These are phyloP conservation scores for Ophiostoma novo-ulmi DNA, from an alignment of 2,329 filamentous ascomycete species.

Conservation along the genomic window DNA sequence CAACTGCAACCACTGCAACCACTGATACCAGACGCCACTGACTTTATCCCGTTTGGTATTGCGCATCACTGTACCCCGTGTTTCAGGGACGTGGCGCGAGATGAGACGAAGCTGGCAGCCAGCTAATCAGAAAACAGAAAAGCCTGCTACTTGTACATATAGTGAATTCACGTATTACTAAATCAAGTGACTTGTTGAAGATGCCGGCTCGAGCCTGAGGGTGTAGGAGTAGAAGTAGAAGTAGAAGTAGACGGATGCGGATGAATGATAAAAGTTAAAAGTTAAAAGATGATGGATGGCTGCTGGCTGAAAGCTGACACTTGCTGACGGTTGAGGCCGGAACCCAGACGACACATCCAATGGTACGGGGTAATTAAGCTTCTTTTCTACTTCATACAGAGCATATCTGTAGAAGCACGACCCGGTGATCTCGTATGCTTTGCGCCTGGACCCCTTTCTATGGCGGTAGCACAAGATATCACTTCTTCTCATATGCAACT, in stretches of 20 bases:
- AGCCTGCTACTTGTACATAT: too few relatives aligned
- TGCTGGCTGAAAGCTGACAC: not conserved
- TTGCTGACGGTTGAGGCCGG: constrained; percentile 1
- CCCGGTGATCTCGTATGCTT: not conserved
- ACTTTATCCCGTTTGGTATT: constrained; percentile 11
- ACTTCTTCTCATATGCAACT: not conserved
- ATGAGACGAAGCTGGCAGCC: not conserved
- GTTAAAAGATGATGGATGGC: not conserved
- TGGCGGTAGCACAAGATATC: not conserved
- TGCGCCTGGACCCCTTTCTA: not conserved
- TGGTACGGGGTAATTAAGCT: constrained; percentile 20
- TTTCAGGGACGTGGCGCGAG: constrained; percentile 7
- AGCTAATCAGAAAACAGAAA: not conserved
- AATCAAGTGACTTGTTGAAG: not conserved
- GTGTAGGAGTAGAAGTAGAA: not conserved
- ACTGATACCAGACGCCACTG: not conserved
- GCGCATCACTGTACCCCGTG: constrained; percentile 11
- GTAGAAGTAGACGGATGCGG: not conserved
- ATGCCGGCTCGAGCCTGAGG: not conserved
- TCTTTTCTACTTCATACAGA: constrained; percentile 4
- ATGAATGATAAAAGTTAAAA: not conserved
- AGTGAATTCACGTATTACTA: not conserved
- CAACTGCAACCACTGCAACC: not conserved
- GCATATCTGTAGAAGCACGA: not conserved
- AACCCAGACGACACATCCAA: not conserved